phyloP scores from a whole-genome alignment of 164 flowering plant species.

The Euptelea pleiosperma region DNA sequence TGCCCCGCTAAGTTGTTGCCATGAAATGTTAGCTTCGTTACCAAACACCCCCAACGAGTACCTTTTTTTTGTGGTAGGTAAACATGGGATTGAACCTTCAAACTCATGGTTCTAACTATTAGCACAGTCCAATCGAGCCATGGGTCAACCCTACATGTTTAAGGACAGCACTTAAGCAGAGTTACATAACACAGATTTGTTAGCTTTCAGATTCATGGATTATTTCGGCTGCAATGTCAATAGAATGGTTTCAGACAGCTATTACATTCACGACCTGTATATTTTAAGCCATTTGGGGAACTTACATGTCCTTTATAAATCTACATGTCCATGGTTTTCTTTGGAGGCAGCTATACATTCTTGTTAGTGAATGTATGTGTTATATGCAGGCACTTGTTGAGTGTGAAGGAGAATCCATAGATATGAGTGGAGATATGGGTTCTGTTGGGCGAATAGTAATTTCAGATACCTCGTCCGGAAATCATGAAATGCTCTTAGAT shows the following conservation, averaged over 20 bases:
- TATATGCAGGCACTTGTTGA: constrained; percentile 85
- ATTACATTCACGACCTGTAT: not conserved
- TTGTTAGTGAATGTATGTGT: too few relatives aligned
- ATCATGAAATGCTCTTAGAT: constrained; percentile 70
- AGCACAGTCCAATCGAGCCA: too few relatives aligned
- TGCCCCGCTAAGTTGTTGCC: too few relatives aligned
- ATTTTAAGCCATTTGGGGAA: not conserved
- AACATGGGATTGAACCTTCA: too few relatives aligned
- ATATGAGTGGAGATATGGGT: constrained; percentile 96
- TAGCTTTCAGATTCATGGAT: constrained; percentile 12
- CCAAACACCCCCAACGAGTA: too few relatives aligned
- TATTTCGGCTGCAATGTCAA: not conserved
- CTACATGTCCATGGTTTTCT: constrained; percentile 4
- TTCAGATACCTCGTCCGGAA: constrained; percentile 50
- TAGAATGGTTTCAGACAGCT: not conserved
- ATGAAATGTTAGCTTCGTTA: too few relatives aligned
- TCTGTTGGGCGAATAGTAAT: constrained; percentile 82
- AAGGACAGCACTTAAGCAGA: too few relatives aligned
- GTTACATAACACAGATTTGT: too few relatives aligned
- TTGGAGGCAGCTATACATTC: not conserved
- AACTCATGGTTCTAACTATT: too few relatives aligned
- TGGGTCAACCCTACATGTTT: too few relatives aligned
- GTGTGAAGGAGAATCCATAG: constrained; percentile 94
- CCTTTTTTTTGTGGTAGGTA: too few relatives aligned
- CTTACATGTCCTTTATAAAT: too few relatives aligned